These are phyloP conservation scores for Neonectria hederae DNA, from an alignment of 2,329 filamentous ascomycete species.

Conservation along the genomic window DNA sequence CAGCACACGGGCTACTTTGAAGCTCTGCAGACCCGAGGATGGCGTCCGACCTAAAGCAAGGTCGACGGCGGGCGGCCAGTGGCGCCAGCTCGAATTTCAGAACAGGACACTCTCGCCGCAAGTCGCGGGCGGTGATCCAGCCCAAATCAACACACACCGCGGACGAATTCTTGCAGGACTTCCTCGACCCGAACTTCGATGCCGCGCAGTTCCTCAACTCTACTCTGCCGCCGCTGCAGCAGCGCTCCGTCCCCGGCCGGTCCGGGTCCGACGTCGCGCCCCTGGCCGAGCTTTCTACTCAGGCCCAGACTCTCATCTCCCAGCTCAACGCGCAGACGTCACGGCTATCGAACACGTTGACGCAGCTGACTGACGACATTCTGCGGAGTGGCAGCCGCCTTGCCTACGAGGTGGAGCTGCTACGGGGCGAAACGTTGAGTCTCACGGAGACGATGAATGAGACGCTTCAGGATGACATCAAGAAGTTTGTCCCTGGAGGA, in stretches of 20 bases:
- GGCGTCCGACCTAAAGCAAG: constrained; percentile 45
- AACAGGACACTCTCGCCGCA: constrained; percentile 54
- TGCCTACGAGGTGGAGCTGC: constrained; percentile 92
- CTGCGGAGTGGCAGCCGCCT: constrained; percentile 86
- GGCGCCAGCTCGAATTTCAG: constrained; percentile 49
- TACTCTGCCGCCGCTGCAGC: constrained; percentile 74
- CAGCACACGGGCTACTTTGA: not conserved
- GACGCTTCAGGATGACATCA: constrained; percentile 75
- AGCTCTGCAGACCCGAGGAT: constrained; percentile 27
- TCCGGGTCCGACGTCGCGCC: constrained; percentile 57
- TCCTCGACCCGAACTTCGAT: constrained; percentile 81
- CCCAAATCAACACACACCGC: constrained; percentile 70
- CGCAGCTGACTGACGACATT: constrained; percentile 93
- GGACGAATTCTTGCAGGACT: constrained; percentile 78
- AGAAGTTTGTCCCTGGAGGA: constrained; percentile 72
- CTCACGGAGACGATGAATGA: constrained; percentile 82
- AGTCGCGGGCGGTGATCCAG: constrained; percentile 50
- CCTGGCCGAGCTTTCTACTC: constrained; percentile 79
- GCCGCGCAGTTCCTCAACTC: constrained; percentile 86
- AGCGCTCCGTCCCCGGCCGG: constrained; percentile 45
- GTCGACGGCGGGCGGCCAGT: constrained; percentile 60
- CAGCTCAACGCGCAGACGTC: constrained; percentile 90
- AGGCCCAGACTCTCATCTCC: constrained; percentile 85
- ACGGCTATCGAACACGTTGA: constrained; percentile 81
- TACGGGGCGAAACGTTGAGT: constrained; percentile 87